Evolutionary conservation across 2,329 filamentous ascomycete genomes (phyloP).

Genomic region (Camillea tinctor): DNA sequence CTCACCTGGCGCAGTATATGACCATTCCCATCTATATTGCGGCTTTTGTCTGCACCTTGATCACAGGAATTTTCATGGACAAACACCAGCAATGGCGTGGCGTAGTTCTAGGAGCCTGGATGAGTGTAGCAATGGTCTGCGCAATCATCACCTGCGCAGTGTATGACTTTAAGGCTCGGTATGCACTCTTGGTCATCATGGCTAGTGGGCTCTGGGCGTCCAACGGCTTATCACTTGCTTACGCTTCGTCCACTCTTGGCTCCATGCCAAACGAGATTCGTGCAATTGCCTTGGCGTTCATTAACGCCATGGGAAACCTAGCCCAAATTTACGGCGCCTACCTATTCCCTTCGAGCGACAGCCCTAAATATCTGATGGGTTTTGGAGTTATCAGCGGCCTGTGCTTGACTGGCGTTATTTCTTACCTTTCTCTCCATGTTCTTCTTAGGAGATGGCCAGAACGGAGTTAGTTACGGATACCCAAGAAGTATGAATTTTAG

Average conservation of each 20-base stretch:
- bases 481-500: neutral
- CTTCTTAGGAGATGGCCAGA: neutral
- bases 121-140: slow-evolving; percentile 40
- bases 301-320: slow-evolving; percentile 54
- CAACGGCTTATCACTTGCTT: slow-evolving; percentile 51
- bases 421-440: neutral
- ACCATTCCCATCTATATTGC: slow-evolving; percentile 51
- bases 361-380: slow-evolving; percentile 22
- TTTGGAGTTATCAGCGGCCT: slow-evolving; percentile 27
- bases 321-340: slow-evolving; percentile 53
- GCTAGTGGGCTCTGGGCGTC: slow-evolving; percentile 53
- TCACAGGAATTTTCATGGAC: slow-evolving; percentile 49
- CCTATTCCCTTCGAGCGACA: slow-evolving; percentile 28
- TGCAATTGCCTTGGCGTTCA: slow-evolving; percentile 51
- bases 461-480: neutral
- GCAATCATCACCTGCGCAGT: slow-evolving; percentile 42
- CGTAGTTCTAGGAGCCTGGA: slow-evolving; percentile 47
- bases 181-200: slow-evolving; percentile 55
- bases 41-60: slow-evolving; percentile 47
- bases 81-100: slow-evolving; percentile 45
- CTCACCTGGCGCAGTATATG: slow-evolving; percentile 50
- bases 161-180: slow-evolving; percentile 52
- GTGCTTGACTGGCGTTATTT: slow-evolving; percentile 20
- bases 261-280: slow-evolving; percentile 47
- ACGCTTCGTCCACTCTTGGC: slow-evolving; percentile 51